Conservation (phyloP, 805 yeast genomes). For the Nakazawaea ernobii region DNA sequence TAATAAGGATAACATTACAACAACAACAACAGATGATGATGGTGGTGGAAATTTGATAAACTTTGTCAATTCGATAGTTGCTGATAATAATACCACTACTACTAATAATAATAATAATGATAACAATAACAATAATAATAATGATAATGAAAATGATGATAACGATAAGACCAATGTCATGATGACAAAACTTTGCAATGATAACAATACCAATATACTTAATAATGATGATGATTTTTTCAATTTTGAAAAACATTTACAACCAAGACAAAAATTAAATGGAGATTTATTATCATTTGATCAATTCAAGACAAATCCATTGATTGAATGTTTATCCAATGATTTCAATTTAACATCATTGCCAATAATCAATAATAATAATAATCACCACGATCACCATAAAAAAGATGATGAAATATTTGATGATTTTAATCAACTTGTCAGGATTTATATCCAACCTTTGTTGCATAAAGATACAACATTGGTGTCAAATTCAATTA, state of each 20-base stretch:
- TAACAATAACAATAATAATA: neutral
- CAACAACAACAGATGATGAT: conserved; percentile 5
- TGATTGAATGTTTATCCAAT: conserved; percentile 27
- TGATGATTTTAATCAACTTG: conserved; percentile 20
- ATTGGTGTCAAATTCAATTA: neutral
- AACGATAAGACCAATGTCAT: neutral
- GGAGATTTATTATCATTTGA: conserved; percentile 3
- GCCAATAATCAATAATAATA: too few species aligned
- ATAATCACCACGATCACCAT: too few species aligned
- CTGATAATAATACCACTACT: too few species aligned
- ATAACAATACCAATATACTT: neutral
- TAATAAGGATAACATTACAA: conserved; percentile 1
- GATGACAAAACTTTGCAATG: too few species aligned
- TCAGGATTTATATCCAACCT: conserved; percentile 9
- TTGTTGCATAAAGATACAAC: conserved; percentile 6
- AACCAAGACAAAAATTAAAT: conserved; percentile 11
- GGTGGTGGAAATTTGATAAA: neutral
- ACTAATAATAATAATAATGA: neutral
- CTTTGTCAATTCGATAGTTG: neutral
- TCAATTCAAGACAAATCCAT: conserved; percentile 11
- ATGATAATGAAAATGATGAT: neutral
- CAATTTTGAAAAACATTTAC: conserved; percentile 20
- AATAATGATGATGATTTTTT: conserved; percentile 8
- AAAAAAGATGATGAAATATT: conserved; percentile 27
- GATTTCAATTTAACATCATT: neutral